Conservation (phyloP, 2,329 filamentous ascomycete species). For the Dothistroma septosporum region DNA sequence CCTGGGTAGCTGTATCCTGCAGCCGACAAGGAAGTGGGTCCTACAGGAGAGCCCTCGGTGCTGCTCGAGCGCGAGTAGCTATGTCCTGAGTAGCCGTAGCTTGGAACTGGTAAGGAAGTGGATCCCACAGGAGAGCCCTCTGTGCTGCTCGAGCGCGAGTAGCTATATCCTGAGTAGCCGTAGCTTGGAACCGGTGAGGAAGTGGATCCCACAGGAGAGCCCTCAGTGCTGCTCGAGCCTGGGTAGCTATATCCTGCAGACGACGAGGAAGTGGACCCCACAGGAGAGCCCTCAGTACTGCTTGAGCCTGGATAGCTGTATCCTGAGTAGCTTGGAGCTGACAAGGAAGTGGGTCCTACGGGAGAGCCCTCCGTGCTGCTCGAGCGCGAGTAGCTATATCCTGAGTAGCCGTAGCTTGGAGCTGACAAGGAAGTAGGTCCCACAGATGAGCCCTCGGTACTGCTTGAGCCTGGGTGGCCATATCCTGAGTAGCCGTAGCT, state of each 20-base stretch:
- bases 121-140: constrained; percentile 2
- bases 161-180: neutral
- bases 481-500: neutral
- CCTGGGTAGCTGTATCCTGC: neutral
- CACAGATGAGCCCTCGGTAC: constrained; percentile 4
- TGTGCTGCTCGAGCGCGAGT: neutral
- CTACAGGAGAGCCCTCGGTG: constrained; percentile 10
- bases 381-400: neutral
- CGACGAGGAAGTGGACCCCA: neutral
- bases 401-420: neutral
- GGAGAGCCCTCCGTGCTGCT: neutral
- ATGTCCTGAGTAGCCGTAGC: neutral
- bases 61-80: too few species aligned
- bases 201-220: constrained; percentile 4
- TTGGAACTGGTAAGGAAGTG: neutral
- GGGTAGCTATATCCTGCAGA: neutral
- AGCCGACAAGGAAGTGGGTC: neutral
- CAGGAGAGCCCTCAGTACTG: constrained; percentile 4
- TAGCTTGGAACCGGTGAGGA: neutral
- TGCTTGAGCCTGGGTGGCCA: constrained; percentile 6
- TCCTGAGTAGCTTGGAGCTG: neutral
- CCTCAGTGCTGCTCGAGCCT: constrained; percentile 8
- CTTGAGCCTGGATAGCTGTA: neutral
- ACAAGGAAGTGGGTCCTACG: neutral
- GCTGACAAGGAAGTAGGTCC: neutral